A percentile compares a stretch with the other conserved stretches of the same genome.
Evolutionary conservation across 768 basidiomycete species (phyloP).

Genomic region (Tylopilus sp.): DNA sequence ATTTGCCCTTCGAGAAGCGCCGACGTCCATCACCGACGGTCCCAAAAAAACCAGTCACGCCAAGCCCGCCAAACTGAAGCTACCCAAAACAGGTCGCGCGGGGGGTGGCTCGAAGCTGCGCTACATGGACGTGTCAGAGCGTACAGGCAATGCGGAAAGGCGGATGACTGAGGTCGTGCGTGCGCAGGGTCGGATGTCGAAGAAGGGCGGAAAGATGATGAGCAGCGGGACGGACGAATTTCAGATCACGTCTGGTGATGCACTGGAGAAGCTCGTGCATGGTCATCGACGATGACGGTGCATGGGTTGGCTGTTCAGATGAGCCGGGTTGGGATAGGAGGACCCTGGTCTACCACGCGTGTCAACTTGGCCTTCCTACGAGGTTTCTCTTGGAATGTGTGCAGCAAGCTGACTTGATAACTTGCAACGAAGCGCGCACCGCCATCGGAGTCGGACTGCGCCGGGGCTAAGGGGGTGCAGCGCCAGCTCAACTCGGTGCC

Average conservation of each 20-base stretch:
- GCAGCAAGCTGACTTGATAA: too few species aligned
- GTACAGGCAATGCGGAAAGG: slow-evolving; percentile 58
- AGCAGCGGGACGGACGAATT: slow-evolving; percentile 70
- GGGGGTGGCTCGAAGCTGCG: slow-evolving; percentile 20
- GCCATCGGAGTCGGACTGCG: too few species aligned
- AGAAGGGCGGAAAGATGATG: slow-evolving; percentile 73
- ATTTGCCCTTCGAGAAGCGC: slow-evolving; percentile 89
- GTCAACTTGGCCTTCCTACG: too few species aligned
- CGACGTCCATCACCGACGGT: slow-evolving; percentile 37
- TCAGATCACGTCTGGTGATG: slow-evolving; percentile 65
- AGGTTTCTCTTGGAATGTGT: too few species aligned
- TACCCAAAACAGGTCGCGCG: slow-evolving; percentile 1
- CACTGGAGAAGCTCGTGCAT: slow-evolving; percentile 57
- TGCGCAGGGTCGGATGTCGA: slow-evolving; percentile 74
- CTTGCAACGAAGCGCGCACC: too few species aligned
- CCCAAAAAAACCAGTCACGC: slow-evolving; percentile 15
- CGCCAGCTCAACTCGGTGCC: too few species aligned
- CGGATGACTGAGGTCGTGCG: slow-evolving; percentile 88
- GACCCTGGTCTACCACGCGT: too few species aligned
- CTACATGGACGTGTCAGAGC: slow-evolving; percentile 35
- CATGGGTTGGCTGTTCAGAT: too few species aligned
- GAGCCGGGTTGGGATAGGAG: too few species aligned
- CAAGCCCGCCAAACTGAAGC: slow-evolving; percentile 3
- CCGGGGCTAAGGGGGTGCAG: too few species aligned
- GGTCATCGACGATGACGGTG: slow-evolving; percentile 12